These are phyloP conservation scores for Neurospora hispaniola DNA, from an alignment of 495 filamentous ascomycete species.

Conservation along the genomic window DNA sequence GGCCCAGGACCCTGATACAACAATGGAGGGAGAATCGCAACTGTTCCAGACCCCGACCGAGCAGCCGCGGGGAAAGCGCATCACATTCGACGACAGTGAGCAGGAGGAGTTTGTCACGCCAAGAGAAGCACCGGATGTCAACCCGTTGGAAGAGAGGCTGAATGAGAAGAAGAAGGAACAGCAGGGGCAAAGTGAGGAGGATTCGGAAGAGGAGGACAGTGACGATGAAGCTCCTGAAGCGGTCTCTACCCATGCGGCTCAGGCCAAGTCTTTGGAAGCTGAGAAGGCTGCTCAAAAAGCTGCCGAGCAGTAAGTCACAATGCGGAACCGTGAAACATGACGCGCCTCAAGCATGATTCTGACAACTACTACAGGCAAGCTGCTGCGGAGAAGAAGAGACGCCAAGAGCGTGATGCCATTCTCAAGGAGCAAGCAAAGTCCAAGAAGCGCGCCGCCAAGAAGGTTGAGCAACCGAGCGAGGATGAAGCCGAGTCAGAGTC, in stretches of 20 bases:
- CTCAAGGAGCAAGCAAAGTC: constrained; percentile 36
- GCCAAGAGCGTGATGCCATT: constrained; percentile 34
- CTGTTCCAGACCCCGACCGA: constrained; percentile 21
- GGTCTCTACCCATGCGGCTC: constrained; percentile 29
- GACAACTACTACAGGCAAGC: constrained; percentile 23
- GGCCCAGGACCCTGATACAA: constrained; percentile 1
- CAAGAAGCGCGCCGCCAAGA: constrained; percentile 20
- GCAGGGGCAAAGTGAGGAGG: constrained; percentile 4
- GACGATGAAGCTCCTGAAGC: constrained; percentile 38
- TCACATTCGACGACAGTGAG: constrained; percentile 23
- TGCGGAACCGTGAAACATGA: background rate
- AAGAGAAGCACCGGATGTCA: constrained; percentile 19
- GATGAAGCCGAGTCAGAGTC: constrained; percentile 9
- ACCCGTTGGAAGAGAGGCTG: constrained; percentile 9
- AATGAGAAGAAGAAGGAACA: constrained; percentile 8
- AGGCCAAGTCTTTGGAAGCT: constrained; percentile 24
- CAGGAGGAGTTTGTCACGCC: constrained; percentile 25
- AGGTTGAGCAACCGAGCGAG: background rate
- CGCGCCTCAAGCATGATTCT: background rate
- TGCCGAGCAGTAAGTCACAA: constrained; percentile 27
- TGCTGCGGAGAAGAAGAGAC: constrained; percentile 32
- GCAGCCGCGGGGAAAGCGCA: constrained; percentile 11
- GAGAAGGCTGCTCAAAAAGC: constrained; percentile 28
- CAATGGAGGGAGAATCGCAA: constrained; percentile 9
- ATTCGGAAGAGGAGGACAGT: constrained; percentile 23